Conservation (phyloP, 108 stramenopile species). For the Conticribra weissflogii region DNA sequence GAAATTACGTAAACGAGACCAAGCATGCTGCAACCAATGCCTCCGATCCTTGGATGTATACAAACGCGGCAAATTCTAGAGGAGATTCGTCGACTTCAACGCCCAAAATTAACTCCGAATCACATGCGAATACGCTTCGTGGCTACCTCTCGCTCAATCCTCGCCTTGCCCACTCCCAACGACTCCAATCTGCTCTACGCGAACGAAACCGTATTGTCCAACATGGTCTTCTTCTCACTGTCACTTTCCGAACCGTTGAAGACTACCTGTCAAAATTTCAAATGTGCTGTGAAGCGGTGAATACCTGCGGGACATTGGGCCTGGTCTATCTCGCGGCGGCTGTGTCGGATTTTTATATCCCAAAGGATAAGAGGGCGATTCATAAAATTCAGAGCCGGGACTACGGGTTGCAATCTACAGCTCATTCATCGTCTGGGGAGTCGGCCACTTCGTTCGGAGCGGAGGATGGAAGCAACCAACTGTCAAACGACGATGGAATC, state of each 20-base stretch:
- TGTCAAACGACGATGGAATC: neutral
- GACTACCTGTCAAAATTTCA: conserved; percentile 86
- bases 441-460: no score
- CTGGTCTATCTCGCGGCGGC: conserved; percentile 93
- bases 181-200: conserved; percentile 55
- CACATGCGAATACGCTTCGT: conserved; percentile 17
- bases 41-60: conserved; percentile 41
- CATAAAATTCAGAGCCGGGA: conserved; percentile 95
- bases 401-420: conserved; percentile 22
- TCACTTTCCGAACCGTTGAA: conserved; percentile 83
- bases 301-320: conserved; percentile 59
- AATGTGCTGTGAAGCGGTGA: conserved; percentile 57
- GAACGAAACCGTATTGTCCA: conserved; percentile 55
- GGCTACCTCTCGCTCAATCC: conserved; percentile 56
- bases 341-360: conserved; percentile 96
- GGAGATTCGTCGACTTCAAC: neutral
- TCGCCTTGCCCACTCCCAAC: conserved; percentile 53
- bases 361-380: conserved; percentile 66
- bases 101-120: conserved; percentile 11
- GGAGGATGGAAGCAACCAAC: no score
- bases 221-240: conserved; percentile 67
- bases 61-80: conserved; percentile 7
- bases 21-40: neutral
- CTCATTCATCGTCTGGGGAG: conserved; percentile 2
- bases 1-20: conserved; percentile 33